Conservation (phyloP, 2,329 filamentous ascomycete species). For the Xylaria sp. region DNA sequence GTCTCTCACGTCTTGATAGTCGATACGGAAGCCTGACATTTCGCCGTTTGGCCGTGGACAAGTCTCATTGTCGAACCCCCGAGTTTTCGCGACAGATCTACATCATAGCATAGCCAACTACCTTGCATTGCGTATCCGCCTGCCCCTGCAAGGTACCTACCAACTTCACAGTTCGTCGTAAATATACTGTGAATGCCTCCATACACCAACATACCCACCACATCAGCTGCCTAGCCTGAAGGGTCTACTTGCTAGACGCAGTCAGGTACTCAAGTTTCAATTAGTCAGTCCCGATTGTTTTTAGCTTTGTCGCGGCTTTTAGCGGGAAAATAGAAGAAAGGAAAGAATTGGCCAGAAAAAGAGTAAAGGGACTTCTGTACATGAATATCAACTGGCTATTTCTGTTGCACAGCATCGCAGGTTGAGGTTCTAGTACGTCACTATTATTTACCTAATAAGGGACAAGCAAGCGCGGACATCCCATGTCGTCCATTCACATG, state of each 20-base stretch:
- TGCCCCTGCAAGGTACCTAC: slow-evolving; percentile 16
- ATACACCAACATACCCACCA: neutral
- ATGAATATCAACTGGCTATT: slow-evolving; percentile 13
- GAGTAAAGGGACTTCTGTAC: neutral
- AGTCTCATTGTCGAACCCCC: neutral
- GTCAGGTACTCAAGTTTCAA: slow-evolving; percentile 12
- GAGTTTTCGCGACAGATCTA: neutral
- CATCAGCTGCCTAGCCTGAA: neutral
- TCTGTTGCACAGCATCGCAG: slow-evolving; percentile 1
- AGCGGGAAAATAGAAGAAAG: neutral
- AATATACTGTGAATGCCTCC: slow-evolving; percentile 5
- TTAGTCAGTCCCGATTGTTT: neutral
- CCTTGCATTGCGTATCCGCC: slow-evolving; percentile 5
- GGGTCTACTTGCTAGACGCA: neutral
- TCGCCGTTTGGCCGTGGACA: slow-evolving; percentile 2
- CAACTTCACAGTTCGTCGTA: neutral
- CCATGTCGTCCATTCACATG: slow-evolving; percentile 24
- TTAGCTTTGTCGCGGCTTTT: neutral
- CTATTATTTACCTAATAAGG: slow-evolving; percentile 13
- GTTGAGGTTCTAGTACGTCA: slow-evolving; percentile 27
- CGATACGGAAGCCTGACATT: neutral
- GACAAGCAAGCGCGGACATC: neutral
- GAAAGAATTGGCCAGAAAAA: neutral
- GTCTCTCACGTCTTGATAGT: neutral
- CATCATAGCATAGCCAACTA: slow-evolving; percentile 2